These are phyloP conservation scores for Saccharomyces kudriavzevii DNA, from an alignment of 805 yeast genomes.

Conservation along the genomic window DNA sequence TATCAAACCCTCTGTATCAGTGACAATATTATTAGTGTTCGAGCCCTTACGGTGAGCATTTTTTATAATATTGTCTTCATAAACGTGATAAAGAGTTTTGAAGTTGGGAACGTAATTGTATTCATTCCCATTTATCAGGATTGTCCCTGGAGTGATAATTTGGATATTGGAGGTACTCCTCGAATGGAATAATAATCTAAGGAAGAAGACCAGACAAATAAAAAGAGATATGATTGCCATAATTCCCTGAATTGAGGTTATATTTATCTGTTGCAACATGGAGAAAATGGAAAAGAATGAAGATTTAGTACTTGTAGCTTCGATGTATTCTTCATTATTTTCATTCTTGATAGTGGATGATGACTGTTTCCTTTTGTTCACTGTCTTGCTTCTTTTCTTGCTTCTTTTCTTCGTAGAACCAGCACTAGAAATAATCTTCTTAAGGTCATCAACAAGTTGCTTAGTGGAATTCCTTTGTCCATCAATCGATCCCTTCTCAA, in stretches of 20 bases:
- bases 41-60: conserved; percentile 5
- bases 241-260: conserved; percentile 16
- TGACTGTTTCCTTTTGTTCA: conserved; percentile 2
- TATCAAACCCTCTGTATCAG: conserved; percentile 48
- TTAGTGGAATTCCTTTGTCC: conserved; percentile 59
- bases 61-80: conserved; percentile 20
- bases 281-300: conserved; percentile 1
- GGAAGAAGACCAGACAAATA: conserved; percentile 6
- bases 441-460: conserved; percentile 38
- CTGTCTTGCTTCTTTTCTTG: conserved; percentile 9
- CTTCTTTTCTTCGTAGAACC: conserved; percentile 12
- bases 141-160: conserved; percentile 20
- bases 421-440: conserved; percentile 25
- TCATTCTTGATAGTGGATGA: conserved; percentile 1
- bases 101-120: conserved; percentile 36
- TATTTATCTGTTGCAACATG: conserved; percentile 11
- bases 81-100: conserved; percentile 28
- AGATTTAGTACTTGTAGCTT: neutral
- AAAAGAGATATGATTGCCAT: conserved; percentile 4
- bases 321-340: neutral
- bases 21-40: conserved; percentile 19
- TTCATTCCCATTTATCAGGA: conserved; percentile 30
- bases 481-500: conserved; percentile 66
- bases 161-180: conserved; percentile 5
- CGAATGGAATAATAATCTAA: conserved; percentile 7